Evolutionary conservation across 2,329 filamentous ascomycete species (phyloP), one percentile per base, ranked within the genome.

Genomic region (Phoma sp.): DNA sequence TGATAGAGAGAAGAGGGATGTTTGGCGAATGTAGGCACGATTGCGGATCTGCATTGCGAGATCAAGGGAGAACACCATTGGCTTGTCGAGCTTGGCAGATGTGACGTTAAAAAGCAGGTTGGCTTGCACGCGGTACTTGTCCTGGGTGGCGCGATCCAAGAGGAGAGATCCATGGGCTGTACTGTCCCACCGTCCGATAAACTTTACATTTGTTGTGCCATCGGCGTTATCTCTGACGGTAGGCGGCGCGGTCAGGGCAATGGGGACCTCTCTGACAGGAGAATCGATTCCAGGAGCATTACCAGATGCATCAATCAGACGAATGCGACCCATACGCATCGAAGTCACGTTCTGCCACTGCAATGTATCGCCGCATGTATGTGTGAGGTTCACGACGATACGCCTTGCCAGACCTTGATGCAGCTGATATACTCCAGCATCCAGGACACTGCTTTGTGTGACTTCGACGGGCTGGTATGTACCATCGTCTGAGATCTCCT

Each of bases 141-240:
- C 93, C n/a, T 91, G 86, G 1, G 95, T 98, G 1, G 91, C 89
- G 21, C 93, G 87, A 75, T 99, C 93, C n/a, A 99, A 85, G 12
- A 98, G 82, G n/a, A 96, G 80, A 5, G 95, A 97, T 59, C 87
- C 88, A 74, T 99, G 95, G 62, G 95, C 82, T 67, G 92, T 96
- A 0, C 93, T 97, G 72, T 99, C 95, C 95, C 95, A 99, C 69
- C 98, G 93, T 0, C 90, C 92, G n/a, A 89, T 84, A 36, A 98
- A 82, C 1, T 89, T 93, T 30, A 97, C 87, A 71, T 89, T 92
- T 29, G 88, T 89, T 0, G 93, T 97, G 30, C 95, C 95, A 71
- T 98, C 96, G 20, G 91, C 86, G 69, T 97, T 96, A 53, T 90
- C 87, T 59, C 89, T 90, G 61, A 96, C 88, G 50, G 87, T 83